Evolutionary conservation across 306 rosid genomes (phyloP), one percentile per base, ranked within the genome.

Genomic region (Malus fusca): DNA sequence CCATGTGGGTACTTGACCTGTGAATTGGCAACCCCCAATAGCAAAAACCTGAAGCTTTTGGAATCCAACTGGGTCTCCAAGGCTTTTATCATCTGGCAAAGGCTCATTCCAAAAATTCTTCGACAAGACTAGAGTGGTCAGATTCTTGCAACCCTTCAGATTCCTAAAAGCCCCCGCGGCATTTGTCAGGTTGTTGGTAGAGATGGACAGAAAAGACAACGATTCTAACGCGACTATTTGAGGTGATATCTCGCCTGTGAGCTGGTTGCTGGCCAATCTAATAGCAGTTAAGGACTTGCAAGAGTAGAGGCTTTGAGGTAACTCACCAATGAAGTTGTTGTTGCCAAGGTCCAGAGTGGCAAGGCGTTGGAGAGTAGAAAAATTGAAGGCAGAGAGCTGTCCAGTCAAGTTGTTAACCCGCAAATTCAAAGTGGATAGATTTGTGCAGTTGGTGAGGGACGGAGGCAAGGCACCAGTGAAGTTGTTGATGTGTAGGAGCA

Each of bases 1-100:
- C 99, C 97, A 92, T 61, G 71, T 71, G n/a, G 98, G 98, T 56
- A 95, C 81, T 80, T 69, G 76, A 63, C 98, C 98, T 9, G 85
- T 76, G 70, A 94, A 84, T 11, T 72, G 66, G 79, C 96, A 87
- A 73, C 89, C 99, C 13, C 99, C 97, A 26, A 95, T 66, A 44
- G 88, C 90, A 31, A 95, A 81, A 80, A 90, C 82, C 73, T 86
- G 93, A n/a, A 95, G 79, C 22, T 79, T 84, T 73, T 78, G 97
- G 76, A 95, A 95, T n/a, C 80, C 90, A 23, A 74, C 85, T 12
- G 88, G 77, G 68, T 72, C 97, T 69, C 78, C 35, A 19, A 87
- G n/a, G 78, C 72, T 71, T 42, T 71, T 81, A 81, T 79, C 95
- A 56, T 83, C 35, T 1, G 97, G 97, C 72, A 95, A 69, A 67